Base-by-base conservation (phyloP, 1,284 basidiomycete species). In the Trichosporon sp. region DNA sequence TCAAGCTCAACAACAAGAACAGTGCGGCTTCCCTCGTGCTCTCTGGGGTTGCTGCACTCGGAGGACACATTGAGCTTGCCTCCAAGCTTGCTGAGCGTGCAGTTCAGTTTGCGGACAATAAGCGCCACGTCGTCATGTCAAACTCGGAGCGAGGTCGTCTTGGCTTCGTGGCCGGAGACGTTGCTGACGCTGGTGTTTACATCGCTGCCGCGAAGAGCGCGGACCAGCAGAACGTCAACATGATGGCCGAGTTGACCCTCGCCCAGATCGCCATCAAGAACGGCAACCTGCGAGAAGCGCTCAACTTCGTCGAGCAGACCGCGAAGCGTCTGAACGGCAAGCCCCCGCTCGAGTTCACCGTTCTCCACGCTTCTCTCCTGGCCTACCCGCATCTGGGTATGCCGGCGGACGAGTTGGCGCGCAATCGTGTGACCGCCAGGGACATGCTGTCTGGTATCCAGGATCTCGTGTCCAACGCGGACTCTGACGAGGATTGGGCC, bases 61-160 rank as follows among this genome's bases (percentile, higher is more conserved):
- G 76, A 10, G 77, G 76, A 21, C 76, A 81, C 61, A n/a, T 79
- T 10, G 74, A 77, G 4, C 68, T 94, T 89, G 92, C 93, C 0
- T 84, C 94, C 68, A 98, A 97, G 85, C 86, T 97, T 16, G 94
- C 94, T 3, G 96, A 98, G 79, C 89, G 94, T 66, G 92, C 94
- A 0, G 90, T 98, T 46, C 94, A 97, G 80, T 96, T 92, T 78
- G 91, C 94, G 0, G 94, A 97, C 76, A 93, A 93, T 0, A 87
- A 92, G 67, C 88, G 91, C 91, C 66, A 87, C 92, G 64, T 91
- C 88, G n/a, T 93, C 91, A 79, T 93, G 89, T 32, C 92, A 91
- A 80, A 83, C 85, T 94, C 69, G 86, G 91, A 75, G 89, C 90
- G 86, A 14, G 95, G 90, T 1, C 88, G 94, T 16, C 89, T 92